Conservation (phyloP, 768 basidiomycete genomes). For the Mycena filopes region DNA sequence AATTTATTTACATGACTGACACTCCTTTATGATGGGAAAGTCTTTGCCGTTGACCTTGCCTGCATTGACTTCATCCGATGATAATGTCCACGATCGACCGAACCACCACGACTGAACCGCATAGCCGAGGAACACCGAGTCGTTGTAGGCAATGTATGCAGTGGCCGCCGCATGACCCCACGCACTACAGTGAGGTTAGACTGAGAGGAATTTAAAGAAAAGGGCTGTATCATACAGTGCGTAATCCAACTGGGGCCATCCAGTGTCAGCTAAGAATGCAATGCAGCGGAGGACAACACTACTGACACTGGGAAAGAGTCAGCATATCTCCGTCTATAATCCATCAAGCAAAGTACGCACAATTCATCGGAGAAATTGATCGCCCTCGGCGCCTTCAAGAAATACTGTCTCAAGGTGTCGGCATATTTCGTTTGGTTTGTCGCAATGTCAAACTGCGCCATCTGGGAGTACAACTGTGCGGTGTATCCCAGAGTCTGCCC, state of each 20-base stretch:
- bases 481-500: too few species aligned
- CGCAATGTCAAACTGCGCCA: conserved; percentile 16
- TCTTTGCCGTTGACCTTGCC: neutral
- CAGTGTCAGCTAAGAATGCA: neutral
- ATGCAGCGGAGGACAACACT: neutral
- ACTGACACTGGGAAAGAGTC: neutral
- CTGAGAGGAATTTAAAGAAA: neutral
- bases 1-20: neutral
- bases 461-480: conserved; percentile 3
- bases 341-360: neutral
- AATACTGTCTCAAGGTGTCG: neutral
- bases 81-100: conserved; percentile 10
- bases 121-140: conserved; percentile 12
- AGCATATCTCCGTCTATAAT: neutral
- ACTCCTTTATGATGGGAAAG: neutral
- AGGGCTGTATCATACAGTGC: neutral
- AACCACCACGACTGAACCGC: conserved; percentile 21
- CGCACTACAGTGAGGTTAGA: neutral
- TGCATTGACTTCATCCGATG: neutral
- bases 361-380: neutral
- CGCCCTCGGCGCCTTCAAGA: neutral
- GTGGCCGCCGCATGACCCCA: conserved; percentile 7
- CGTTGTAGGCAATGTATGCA: conserved; percentile 7
- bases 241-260: neutral
- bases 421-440: conserved; percentile 1